Evolutionary conservation across 768 basidiomycete species (phyloP).

Genomic region (Neoboletus subvelutipes): DNA sequence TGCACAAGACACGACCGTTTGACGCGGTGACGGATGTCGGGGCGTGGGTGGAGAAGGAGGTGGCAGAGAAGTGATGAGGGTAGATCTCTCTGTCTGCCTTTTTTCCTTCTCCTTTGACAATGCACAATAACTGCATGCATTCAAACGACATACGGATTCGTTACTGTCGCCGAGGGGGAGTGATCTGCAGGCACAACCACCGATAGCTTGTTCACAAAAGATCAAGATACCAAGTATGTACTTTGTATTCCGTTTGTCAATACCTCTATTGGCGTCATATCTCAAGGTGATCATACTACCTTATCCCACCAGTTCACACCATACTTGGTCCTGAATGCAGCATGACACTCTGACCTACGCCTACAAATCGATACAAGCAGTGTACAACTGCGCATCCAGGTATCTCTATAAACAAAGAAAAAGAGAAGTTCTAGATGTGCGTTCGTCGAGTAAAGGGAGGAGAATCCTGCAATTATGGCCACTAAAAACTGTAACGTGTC

Average conservation of each 20-base stretch:
- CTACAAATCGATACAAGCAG: constrained; percentile 15
- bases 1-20: constrained; percentile 57
- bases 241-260: background rate
- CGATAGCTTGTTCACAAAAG: background rate
- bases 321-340: background rate
- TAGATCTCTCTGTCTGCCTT: background rate
- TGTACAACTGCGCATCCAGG: constrained; percentile 3
- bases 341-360: background rate
- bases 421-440: constrained; percentile 12
- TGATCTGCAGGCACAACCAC: background rate
- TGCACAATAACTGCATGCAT: constrained; percentile 2
- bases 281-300: background rate
- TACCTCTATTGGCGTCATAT: background rate
- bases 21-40: constrained; percentile 49
- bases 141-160: background rate
- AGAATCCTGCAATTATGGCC: background rate
- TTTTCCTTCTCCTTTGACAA: background rate
- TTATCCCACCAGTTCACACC: background rate
- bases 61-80: background rate
- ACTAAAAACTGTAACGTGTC: background rate
- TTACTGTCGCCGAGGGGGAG: background rate
- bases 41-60: constrained; percentile 52
- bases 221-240: too few relatives aligned
- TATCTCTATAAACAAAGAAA: constrained; percentile 4
- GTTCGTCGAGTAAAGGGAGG: background rate